Evolutionary conservation across 768 basidiomycete species (phyloP).

Genomic region (Russula ochroleuca): DNA sequence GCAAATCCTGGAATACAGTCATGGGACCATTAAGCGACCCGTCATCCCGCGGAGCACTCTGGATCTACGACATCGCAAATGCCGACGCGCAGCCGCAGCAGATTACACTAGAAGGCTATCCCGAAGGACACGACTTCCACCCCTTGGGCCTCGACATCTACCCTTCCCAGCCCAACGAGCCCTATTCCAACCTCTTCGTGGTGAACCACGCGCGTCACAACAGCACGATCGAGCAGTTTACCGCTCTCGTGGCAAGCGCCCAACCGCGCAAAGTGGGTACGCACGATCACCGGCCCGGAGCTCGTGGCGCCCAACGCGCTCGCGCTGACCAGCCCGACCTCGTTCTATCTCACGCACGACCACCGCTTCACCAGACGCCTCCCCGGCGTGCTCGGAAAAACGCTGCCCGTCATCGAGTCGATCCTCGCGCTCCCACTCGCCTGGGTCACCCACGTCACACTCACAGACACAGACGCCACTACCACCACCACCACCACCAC

Average conservation of each 20-base stretch:
- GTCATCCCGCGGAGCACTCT: conserved; percentile 54
- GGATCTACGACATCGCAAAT: conserved; percentile 41
- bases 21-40: conserved; percentile 67
- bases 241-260: conserved; percentile 44
- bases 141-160: conserved; percentile 62
- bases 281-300: conserved; percentile 54
- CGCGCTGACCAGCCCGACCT: conserved; percentile 57
- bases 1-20: conserved; percentile 68
- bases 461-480: conserved; percentile 10
- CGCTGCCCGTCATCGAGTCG: conserved; percentile 54
- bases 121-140: conserved; percentile 58
- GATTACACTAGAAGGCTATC: conserved; percentile 50
- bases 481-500: neutral
- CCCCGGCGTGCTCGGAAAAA: conserved; percentile 44
- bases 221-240: conserved; percentile 67
- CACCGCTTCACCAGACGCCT: conserved; percentile 63
- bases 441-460: conserved; percentile 54
- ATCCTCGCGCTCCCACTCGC: conserved; percentile 52
- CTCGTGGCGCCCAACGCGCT: conserved; percentile 66
- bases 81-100: conserved; percentile 35
- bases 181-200: conserved; percentile 55
- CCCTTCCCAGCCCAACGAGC: conserved; percentile 43
- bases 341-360: conserved; percentile 73
- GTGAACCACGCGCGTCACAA: conserved; percentile 62
- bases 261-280: conserved; percentile 48